Evolutionary conservation across 2,329 filamentous ascomycete species (phyloP).

Genomic region (Westerdykella sp.): DNA sequence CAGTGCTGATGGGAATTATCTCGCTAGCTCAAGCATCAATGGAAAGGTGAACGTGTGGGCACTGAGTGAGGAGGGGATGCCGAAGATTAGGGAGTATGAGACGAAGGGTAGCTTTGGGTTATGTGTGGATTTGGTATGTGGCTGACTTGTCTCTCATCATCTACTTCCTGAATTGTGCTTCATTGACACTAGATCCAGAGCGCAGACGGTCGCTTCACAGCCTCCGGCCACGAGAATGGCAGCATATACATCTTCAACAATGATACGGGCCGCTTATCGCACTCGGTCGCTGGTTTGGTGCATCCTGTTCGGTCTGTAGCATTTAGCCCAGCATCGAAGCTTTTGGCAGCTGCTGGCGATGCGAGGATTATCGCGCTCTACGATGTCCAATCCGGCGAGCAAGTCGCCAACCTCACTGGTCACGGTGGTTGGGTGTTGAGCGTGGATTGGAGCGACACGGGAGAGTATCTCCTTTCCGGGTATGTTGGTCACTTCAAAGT

Average conservation of each 20-base stretch:
- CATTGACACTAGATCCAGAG: slow-evolving; percentile 40
- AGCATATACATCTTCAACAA: slow-evolving; percentile 94
- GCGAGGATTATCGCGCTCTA: slow-evolving; percentile 84
- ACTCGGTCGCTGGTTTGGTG: slow-evolving; percentile 78
- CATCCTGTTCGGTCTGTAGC: slow-evolving; percentile 79
- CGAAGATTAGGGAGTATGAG: slow-evolving; percentile 76
- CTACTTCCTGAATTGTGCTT: background rate
- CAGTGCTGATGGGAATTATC: slow-evolving; percentile 73
- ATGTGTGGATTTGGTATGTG: slow-evolving; percentile 67
- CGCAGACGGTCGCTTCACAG: slow-evolving; percentile 74
- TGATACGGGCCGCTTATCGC: slow-evolving; percentile 73
- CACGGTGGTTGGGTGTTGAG: slow-evolving; percentile 85
- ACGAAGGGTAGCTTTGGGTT: slow-evolving; percentile 90
- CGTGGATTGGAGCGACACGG: slow-evolving; percentile 87
- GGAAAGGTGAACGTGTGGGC: slow-evolving; percentile 90
- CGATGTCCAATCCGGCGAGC: slow-evolving; percentile 86
- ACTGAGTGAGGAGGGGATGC: slow-evolving; percentile 44
- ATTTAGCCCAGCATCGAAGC: slow-evolving; percentile 79
- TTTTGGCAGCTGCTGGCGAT: slow-evolving; percentile 86
- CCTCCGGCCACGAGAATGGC: slow-evolving; percentile 88
- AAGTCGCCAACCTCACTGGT: slow-evolving; percentile 75
- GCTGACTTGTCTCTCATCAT: background rate
- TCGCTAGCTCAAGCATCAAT: slow-evolving; percentile 83
- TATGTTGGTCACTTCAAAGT: slow-evolving; percentile 32
- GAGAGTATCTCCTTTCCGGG: slow-evolving; percentile 84